Base-by-base conservation (phyloP, 1,284 basidiomycete genomes). In the Ustilago tritici region DNA sequence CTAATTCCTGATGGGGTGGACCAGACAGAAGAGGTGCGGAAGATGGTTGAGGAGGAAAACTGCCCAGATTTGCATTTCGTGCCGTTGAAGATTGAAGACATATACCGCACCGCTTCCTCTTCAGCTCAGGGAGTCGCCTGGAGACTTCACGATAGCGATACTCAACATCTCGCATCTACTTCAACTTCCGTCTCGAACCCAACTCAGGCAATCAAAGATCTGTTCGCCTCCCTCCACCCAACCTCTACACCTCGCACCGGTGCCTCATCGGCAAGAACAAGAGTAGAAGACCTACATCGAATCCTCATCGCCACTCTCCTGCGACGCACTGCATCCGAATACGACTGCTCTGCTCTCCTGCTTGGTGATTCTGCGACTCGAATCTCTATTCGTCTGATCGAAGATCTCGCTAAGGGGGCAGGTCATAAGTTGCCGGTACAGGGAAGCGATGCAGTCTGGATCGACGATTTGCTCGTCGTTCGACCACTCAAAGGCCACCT, bases 391-490 rank as follows among this genome's bases (percentile, higher is more conserved):
- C 74, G 73, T 4, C 70, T 81, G 8, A 75, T 85, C 47, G 81
- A 82, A 40, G 67, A 61, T 28, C 56, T 85, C 23, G 76, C 80
- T 19, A 81, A 81, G 38, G 84, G 84, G 1, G 78, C 76, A 5
- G 84, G 82, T 1, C 79, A 82, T 70, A 84, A 85, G 61, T 68
- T 83, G 23, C 67, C 84, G 19, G 63, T 84, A 3, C 76, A 78
- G 34, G 70, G 74, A 46, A 72, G 70, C 1, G 65, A 78, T 17
- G 79, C 81, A 14, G 62, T 54, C 0, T 84, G 82, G 82, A 61
- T 80, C 40, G 70, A 79, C 34, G 81, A 80, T 31, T 23, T 79
- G 40, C 77, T 80, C 17, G 54, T 84, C 31, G 59, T 78, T 1
- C 73, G 81, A 19, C 83, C 83, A 0, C 62, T 83, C 50, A 75